Evolutionary conservation across 2,329 filamentous ascomycete species (phyloP), one percentile per base, ranked within the genome.

Genomic region (Waltergamsia citrina): DNA sequence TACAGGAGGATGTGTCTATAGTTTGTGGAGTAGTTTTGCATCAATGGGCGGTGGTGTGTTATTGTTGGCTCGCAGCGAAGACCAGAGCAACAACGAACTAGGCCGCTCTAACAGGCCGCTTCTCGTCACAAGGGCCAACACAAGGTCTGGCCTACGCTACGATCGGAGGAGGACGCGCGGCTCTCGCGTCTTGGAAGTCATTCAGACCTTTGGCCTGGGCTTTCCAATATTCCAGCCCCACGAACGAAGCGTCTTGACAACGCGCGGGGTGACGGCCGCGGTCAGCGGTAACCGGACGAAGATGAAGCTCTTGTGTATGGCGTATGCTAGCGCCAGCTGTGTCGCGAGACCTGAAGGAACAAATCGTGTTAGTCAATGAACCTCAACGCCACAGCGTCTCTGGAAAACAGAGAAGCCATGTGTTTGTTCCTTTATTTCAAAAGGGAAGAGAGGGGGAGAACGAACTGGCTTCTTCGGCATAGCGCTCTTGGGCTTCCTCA

Each of bases 191-290:
- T 9, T 18, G 6, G 29, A 11, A 17, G 29, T 18, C 21, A 18
- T 31, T 7, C 7, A 15, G 29, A 11, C 14, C 29, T 35, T 37
- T 16, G 44, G 42, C 32, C 44, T 47, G 47, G 77, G 70, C 66
- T 86, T 94, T 33, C 90, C 90, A 51, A 98, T 92, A 53, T 96
- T 78, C 81, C 85, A 96, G 5, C 92, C 92, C 86, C 90, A 94
- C 10, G 76, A 71, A 43, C 90, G 70, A 19, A 98, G 65, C 10
- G 78, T 74, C 60, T 86, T 93, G 49, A 95, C 92, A n/a, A 96
- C 80, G 60, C 93, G 95, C 2, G 92, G 92, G 7, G 85, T 87
- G 22, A 96, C 70, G 3, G 87, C 90, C 10, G 85, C 87, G 2
- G 92, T 92, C 42, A 96, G 62, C 7, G 92, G 92, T 8, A 98